Percentiles rank a stretch among this genome's conserved stretches.
Evolutionary conservation across 257 asterid species (phyloP).

Genomic region (Rehmannia glutinosa): DNA sequence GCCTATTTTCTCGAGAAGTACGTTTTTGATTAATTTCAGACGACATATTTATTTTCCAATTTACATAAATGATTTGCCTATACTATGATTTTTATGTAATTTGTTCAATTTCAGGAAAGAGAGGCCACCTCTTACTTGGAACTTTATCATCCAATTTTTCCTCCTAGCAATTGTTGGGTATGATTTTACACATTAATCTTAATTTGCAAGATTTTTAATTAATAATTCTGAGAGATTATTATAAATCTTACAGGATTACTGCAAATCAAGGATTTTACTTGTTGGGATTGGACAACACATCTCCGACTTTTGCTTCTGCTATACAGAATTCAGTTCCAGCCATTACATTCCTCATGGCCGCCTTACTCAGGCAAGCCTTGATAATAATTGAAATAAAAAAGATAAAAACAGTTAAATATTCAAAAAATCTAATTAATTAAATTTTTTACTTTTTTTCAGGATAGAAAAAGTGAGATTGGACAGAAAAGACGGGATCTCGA

Average conservation of each 20-base stretch:
- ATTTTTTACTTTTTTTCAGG: slow-evolving; percentile 32
- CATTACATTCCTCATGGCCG: slow-evolving; percentile 93
- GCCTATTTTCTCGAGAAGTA: slow-evolving; percentile 97
- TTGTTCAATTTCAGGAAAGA: slow-evolving; percentile 62
- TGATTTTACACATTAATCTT: background rate
- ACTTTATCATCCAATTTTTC: slow-evolving; percentile 71
- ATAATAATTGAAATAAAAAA: background rate
- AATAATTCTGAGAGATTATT: too few species aligned
- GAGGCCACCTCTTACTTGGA: slow-evolving; percentile 75
- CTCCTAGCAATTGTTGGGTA: slow-evolving; percentile 95
- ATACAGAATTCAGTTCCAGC: slow-evolving; percentile 98
- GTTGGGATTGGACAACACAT: slow-evolving; percentile 90
- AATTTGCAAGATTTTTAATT: background rate
- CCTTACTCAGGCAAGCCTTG: slow-evolving; percentile 57
- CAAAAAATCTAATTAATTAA: background rate
- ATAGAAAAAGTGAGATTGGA: slow-evolving; percentile 75
- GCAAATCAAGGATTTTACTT: slow-evolving; percentile 96
- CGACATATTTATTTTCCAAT: background rate
- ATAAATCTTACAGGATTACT: slow-evolving; percentile 52
- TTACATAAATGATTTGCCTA: too few species aligned
- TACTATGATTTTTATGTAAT: too few species aligned
- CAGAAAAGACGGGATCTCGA: slow-evolving; percentile 84
- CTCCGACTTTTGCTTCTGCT: slow-evolving; percentile 97
- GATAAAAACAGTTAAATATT: background rate
- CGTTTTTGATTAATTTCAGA: background rate